Evolutionary conservation across 2,329 filamentous ascomycete genomes (phyloP).

Genomic region (Neonectria punicea): DNA sequence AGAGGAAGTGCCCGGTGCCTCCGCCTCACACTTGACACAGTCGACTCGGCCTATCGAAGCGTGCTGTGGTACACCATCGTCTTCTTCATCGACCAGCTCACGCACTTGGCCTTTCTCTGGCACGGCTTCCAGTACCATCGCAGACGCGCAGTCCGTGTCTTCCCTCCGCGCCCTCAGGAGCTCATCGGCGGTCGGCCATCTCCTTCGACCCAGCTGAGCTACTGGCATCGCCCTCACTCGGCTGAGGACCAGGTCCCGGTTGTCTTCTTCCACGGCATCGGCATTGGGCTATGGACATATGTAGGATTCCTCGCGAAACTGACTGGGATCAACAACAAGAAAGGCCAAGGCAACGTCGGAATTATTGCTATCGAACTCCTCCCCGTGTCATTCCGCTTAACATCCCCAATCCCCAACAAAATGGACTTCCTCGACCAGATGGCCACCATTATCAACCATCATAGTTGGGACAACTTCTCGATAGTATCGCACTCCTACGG

Average conservation of each 20-base stretch:
- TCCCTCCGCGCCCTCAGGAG: slow-evolving; percentile 67
- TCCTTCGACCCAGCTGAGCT: slow-evolving; percentile 62
- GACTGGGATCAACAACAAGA: slow-evolving; percentile 46
- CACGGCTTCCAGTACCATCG: slow-evolving; percentile 65
- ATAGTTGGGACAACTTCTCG: slow-evolving; percentile 68
- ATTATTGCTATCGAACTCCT: slow-evolving; percentile 74
- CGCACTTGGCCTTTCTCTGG: slow-evolving; percentile 57
- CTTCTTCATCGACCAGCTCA: slow-evolving; percentile 64
- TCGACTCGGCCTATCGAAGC: slow-evolving; percentile 69
- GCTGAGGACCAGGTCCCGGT: slow-evolving; percentile 60
- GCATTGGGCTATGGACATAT: slow-evolving; percentile 74
- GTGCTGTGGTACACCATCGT: slow-evolving; percentile 72
- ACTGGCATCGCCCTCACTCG: slow-evolving; percentile 75
- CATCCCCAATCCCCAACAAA: slow-evolving; percentile 60
- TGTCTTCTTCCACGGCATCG: slow-evolving; percentile 77
- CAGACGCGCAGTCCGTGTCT: slow-evolving; percentile 53
- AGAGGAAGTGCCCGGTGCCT: slow-evolving; percentile 65
- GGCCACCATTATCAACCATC: slow-evolving; percentile 64
- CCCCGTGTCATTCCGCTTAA: slow-evolving; percentile 72
- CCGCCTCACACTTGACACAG: slow-evolving; percentile 72
- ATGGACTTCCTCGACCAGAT: slow-evolving; percentile 67
- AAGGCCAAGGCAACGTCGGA: slow-evolving; percentile 59
- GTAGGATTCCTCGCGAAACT: slow-evolving; percentile 65
- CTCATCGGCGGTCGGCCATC: slow-evolving; percentile 59
- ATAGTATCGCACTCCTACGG: slow-evolving; percentile 74